Percentiles rank a stretch among this genome's conserved stretches.
Conservation (phyloP, 148 eudicot species). For the Chenopodium suecicum region DNA sequence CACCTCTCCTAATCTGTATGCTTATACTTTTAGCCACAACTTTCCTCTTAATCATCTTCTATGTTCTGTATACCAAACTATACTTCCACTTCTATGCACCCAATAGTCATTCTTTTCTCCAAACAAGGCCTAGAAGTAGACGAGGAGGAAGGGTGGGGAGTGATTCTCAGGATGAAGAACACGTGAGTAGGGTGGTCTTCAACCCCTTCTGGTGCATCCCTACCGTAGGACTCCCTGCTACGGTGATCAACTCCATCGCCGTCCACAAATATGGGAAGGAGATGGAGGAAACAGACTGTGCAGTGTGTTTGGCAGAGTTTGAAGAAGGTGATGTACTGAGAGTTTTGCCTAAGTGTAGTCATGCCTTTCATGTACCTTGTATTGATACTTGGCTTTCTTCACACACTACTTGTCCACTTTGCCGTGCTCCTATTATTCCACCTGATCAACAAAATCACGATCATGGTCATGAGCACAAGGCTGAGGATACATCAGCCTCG, state of each 20-base stretch:
- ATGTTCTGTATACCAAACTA: conserved; percentile 40
- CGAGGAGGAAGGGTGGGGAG: not conserved
- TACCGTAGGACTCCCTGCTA: conserved; percentile 57
- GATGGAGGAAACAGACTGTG: conserved; percentile 54
- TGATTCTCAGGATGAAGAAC: conserved; percentile 43
- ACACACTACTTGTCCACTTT: conserved; percentile 72
- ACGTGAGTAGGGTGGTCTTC: conserved; percentile 38
- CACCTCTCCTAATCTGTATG: conserved; percentile 37
- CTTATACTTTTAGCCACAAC: conserved; percentile 29
- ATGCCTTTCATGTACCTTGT: conserved; percentile 74
- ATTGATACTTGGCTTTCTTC: conserved; percentile 82
- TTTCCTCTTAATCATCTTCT: conserved; percentile 38
- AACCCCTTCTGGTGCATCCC: conserved; percentile 67
- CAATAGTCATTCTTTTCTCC: not conserved
- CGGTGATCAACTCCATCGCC: conserved; percentile 45
- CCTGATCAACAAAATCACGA: not conserved
- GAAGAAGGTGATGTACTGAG: conserved; percentile 51
- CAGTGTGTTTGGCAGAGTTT: conserved; percentile 72
- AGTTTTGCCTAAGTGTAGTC: conserved; percentile 65
- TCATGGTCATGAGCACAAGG: not conserved
- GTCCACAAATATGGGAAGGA: conserved; percentile 43
- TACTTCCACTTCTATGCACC: conserved; percentile 5
- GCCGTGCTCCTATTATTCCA: conserved; percentile 52
- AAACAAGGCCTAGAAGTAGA: conserved; percentile 3
- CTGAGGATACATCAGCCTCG: conserved; percentile 1